Conservation (phyloP, 2,329 filamentous ascomycete species). For the Grosmannia penicillata region DNA sequence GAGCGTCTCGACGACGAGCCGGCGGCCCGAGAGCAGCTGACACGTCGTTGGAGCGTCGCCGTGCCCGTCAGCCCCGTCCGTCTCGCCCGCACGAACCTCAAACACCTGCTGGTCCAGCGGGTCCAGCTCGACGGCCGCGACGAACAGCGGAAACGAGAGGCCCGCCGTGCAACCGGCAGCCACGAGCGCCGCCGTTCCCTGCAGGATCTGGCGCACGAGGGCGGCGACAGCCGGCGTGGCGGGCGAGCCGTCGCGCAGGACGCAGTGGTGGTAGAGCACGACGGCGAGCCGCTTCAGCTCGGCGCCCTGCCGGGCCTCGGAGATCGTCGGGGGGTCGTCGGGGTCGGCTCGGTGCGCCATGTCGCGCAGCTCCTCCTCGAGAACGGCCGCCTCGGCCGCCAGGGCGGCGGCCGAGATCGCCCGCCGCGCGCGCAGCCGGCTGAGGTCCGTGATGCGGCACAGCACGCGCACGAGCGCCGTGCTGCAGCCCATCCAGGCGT, state of each 20-base stretch:
- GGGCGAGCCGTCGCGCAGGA: background rate
- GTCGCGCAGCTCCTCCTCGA: background rate
- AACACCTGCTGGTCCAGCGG: background rate
- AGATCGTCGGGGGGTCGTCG: background rate
- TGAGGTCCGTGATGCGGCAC: constrained; percentile 1
- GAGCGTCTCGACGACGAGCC: background rate
- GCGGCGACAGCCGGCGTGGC: background rate
- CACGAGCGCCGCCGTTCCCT: background rate
- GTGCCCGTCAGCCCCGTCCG: no score
- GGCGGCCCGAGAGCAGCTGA: background rate
- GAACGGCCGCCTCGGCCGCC: background rate
- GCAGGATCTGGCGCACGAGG: background rate
- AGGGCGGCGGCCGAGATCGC: background rate
- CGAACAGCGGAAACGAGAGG: background rate
- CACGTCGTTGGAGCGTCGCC: no score
- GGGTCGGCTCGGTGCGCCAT: background rate
- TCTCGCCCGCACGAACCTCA: background rate
- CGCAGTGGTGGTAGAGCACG: constrained; percentile 1
- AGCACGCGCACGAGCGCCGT: background rate
- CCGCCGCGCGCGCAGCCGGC: background rate
- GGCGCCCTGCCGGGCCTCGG: background rate
- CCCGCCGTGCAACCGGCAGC: background rate
- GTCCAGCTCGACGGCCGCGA: constrained; percentile 3
- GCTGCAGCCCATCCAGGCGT: constrained; percentile 2
- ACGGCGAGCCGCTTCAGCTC: constrained; percentile 1